These are phyloP conservation scores for Lasiodiplodia sp. DNA, from an alignment of 2,329 filamentous ascomycete genomes.

Conservation along the genomic window DNA sequence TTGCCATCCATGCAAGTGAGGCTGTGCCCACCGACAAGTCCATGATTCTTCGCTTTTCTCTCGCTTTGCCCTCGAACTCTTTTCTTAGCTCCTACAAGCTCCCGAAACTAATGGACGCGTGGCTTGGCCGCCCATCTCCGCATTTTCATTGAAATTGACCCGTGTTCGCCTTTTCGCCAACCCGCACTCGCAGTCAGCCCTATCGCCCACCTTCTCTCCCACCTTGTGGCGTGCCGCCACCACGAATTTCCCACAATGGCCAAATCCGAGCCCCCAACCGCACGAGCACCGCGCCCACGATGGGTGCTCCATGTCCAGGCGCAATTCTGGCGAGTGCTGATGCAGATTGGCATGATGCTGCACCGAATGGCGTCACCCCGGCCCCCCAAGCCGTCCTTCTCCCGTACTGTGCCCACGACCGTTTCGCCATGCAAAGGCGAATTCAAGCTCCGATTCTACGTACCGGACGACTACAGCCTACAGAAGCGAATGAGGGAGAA, in stretches of 20 bases:
- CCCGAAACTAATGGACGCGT: conserved; percentile 2
- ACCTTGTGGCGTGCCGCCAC: background rate
- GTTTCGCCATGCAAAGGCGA: conserved; percentile 53
- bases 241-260: conserved; percentile 7
- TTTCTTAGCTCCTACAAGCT: background rate
- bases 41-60: background rate
- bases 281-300: conserved; percentile 51
- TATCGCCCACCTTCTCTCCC: background rate
- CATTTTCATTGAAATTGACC: conserved; percentile 3
- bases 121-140: conserved; percentile 3
- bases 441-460: conserved; percentile 67
- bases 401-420: conserved; percentile 61
- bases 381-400: conserved; percentile 68
- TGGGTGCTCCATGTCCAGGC: conserved; percentile 70
- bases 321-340: conserved; percentile 70
- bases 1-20: conserved; percentile 11
- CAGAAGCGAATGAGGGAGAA: conserved; percentile 51
- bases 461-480: conserved; percentile 59
- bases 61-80: conserved; percentile 7
- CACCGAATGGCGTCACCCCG: conserved; percentile 68
- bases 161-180: background rate
- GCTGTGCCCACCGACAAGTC: background rate
- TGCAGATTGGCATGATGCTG: conserved; percentile 73
- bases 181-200: background rate
- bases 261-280: conserved; percentile 11